These are phyloP conservation scores for Fusarium sp. DNA, from an alignment of 2,329 filamentous ascomycete species.

Conservation along the genomic window DNA sequence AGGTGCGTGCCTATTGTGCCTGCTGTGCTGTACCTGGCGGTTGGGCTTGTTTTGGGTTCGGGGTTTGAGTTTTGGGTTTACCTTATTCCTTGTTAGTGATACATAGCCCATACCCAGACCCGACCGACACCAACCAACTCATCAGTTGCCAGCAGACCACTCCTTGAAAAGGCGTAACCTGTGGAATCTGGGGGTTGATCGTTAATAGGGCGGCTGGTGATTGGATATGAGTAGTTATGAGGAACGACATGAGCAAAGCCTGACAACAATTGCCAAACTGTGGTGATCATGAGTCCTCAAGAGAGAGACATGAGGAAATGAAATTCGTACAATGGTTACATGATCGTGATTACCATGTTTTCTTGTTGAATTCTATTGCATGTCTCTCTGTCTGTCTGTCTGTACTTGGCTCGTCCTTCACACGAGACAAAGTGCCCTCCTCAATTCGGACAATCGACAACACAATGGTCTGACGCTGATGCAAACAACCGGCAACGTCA, in stretches of 20 bases:
- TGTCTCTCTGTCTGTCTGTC: neutral
- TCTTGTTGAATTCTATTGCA: neutral
- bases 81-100: no score
- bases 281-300: constrained; percentile 6
- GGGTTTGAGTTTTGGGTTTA: constrained; percentile 8
- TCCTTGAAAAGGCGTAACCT: constrained; percentile 20
- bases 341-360: neutral
- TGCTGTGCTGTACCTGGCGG: constrained; percentile 22
- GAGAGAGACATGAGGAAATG: constrained; percentile 12
- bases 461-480: constrained; percentile 47
- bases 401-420: neutral
- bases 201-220: constrained; percentile 20
- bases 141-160: constrained; percentile 27
- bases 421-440: constrained; percentile 2
- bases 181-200: constrained; percentile 21
- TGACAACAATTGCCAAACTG: constrained; percentile 28
- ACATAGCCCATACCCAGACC: no score
- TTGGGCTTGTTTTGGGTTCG: constrained; percentile 23
- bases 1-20: neutral
- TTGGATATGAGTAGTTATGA: constrained; percentile 21
- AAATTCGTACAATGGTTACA: constrained; percentile 19
- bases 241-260: constrained; percentile 26
- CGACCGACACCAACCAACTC: constrained; percentile 22
- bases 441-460: constrained; percentile 23
- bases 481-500: constrained; percentile 38